phyloP scores from a whole-genome alignment of 179 eudicot species.

The Actinidia polygama region DNA sequence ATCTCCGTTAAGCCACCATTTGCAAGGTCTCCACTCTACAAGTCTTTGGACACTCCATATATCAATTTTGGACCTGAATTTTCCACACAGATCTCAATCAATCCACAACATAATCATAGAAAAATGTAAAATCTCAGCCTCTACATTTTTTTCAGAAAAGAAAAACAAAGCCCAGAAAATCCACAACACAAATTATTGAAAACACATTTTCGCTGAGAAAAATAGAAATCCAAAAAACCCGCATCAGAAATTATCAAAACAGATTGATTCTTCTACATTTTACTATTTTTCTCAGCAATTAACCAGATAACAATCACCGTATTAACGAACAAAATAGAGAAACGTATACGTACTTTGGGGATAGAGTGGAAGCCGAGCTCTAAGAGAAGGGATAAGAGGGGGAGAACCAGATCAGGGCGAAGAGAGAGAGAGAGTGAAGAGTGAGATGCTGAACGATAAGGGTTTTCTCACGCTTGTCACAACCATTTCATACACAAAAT shows the following conservation, averaged over 20 bases:
- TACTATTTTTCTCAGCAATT: constrained; percentile 1
- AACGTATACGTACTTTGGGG: constrained; percentile 30
- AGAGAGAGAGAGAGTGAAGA: constrained; percentile 49
- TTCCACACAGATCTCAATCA: not conserved
- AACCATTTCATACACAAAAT: constrained; percentile 27
- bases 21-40: constrained; percentile 86
- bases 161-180: not conserved
- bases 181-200: too few relatives aligned
- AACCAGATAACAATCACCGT: not conserved
- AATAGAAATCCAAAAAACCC: too few relatives aligned
- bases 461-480: constrained; percentile 46
- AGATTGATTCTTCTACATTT: not conserved
- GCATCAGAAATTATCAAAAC: too few relatives aligned
- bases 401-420: constrained; percentile 54
- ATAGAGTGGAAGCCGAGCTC: constrained; percentile 34
- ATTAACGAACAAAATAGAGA: not conserved
- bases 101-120: not conserved
- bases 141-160: too few relatives aligned
- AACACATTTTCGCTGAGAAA: too few relatives aligned
- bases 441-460: constrained; percentile 39
- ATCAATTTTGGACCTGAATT: constrained; percentile 30
- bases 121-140: not conserved
- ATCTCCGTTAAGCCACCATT: constrained; percentile 76
- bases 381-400: constrained; percentile 64
- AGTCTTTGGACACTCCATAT: constrained; percentile 80